These are phyloP conservation scores for Cardamine occulta DNA, from an alignment of 345 rosid species.

Conservation along the genomic window DNA sequence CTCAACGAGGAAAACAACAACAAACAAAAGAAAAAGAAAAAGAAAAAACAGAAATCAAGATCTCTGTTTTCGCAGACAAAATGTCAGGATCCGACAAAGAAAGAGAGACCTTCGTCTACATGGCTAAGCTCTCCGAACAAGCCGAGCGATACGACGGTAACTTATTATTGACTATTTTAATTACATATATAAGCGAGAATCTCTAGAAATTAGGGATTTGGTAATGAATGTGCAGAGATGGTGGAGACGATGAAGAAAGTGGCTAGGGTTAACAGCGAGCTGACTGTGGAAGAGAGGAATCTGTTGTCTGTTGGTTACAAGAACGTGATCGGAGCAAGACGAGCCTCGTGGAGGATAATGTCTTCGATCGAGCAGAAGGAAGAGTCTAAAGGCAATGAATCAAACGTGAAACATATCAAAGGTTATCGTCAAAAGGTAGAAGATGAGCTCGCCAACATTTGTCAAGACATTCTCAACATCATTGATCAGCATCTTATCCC, in stretches of 20 bases:
- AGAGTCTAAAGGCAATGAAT: slow-evolving; percentile 87
- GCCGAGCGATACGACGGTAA: slow-evolving; percentile 95
- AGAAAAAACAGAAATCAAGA: not conserved
- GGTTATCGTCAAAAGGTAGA: slow-evolving; percentile 90
- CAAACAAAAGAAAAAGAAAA: not conserved
- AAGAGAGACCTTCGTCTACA: slow-evolving; percentile 76
- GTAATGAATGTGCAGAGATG: slow-evolving; percentile 64
- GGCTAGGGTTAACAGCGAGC: slow-evolving; percentile 78
- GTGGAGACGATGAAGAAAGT: slow-evolving; percentile 94
- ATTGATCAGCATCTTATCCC: slow-evolving; percentile 88
- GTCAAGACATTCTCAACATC: slow-evolving; percentile 80
- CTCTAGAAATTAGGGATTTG: not conserved
- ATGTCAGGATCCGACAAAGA: slow-evolving; percentile 73
- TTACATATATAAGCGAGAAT: not conserved
- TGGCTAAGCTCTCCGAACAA: slow-evolving; percentile 96
- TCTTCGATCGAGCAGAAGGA: slow-evolving; percentile 97
- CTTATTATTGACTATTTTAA: not conserved
- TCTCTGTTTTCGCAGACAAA: slow-evolving; percentile 17
- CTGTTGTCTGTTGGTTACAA: slow-evolving; percentile 95
- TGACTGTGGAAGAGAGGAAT: slow-evolving; percentile 96
- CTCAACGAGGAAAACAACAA: not conserved
- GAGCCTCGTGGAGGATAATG: slow-evolving; percentile 99
- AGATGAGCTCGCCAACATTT: slow-evolving; percentile 85
- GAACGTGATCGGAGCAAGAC: slow-evolving; percentile 82
- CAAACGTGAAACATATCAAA: slow-evolving; percentile 79